These are phyloP conservation scores for Paraconiothyrium brasiliense DNA, from an alignment of 2,329 filamentous ascomycete genomes.

Conservation along the genomic window DNA sequence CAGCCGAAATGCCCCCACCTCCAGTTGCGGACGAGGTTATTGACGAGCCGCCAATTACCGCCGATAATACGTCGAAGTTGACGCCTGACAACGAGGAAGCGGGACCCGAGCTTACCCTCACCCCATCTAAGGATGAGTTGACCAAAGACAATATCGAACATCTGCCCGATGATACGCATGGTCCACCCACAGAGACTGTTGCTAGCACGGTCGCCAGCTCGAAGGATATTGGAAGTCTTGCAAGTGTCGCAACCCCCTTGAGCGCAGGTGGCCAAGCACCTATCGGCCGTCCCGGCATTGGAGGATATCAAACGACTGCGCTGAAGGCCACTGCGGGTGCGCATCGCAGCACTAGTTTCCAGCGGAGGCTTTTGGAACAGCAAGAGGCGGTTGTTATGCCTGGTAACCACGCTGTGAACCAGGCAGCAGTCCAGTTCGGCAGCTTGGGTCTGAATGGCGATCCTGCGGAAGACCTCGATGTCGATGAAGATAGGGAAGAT, in stretches of 20 bases:
- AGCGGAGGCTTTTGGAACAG: constrained; percentile 89
- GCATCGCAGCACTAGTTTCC: constrained; percentile 78
- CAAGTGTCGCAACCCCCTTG: constrained; percentile 65
- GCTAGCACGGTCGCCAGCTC: constrained; percentile 91
- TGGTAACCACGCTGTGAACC: constrained; percentile 92
- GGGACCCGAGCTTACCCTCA: constrained; percentile 62
- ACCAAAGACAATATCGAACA: constrained; percentile 94
- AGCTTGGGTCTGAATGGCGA: constrained; percentile 88
- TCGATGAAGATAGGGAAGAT: constrained; percentile 94
- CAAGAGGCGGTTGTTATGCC: constrained; percentile 99
- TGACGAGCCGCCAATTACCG: constrained; percentile 38
- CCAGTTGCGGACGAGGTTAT: constrained; percentile 50
- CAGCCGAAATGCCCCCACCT: constrained; percentile 53
- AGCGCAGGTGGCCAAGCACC: constrained; percentile 61
- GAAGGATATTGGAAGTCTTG: constrained; percentile 71
- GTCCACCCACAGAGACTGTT: constrained; percentile 80
- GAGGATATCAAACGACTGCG: constrained; percentile 82
- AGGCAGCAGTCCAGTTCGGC: constrained; percentile 93
- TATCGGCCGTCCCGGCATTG: constrained; percentile 69
- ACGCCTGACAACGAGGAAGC: constrained; percentile 55
- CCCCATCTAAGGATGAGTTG: constrained; percentile 80
- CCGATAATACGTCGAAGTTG: constrained; percentile 38
- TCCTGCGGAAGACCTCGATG: constrained; percentile 72
- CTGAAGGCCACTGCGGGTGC: constrained; percentile 75
- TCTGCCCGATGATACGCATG: constrained; percentile 81